phyloP scores from a whole-genome alignment of 2,329 filamentous ascomycete genomes.

The Chaetomium sp. region DNA sequence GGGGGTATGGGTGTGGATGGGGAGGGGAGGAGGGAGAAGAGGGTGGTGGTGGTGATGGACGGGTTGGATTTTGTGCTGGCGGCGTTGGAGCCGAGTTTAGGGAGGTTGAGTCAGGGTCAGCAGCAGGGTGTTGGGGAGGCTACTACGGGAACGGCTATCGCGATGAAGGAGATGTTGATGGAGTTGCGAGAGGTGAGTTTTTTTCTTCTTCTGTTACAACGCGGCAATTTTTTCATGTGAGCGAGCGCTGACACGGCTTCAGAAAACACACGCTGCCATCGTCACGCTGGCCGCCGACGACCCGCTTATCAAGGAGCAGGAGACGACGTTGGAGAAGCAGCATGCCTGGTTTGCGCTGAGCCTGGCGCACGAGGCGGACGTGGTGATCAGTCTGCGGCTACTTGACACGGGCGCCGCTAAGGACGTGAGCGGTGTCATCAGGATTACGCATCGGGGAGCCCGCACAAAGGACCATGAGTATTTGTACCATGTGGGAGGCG shows the following conservation, averaged over 20 bases:
- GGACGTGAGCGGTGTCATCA: conserved; percentile 86
- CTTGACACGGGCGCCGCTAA: conserved; percentile 86
- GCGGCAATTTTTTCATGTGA: background rate
- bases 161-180: conserved; percentile 59
- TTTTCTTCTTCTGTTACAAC: background rate
- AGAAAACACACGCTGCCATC: conserved; percentile 67
- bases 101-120: conserved; percentile 26
- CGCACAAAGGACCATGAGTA: conserved; percentile 65
- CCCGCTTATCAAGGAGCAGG: conserved; percentile 64
- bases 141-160: conserved; percentile 45
- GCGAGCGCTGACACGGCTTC: conserved; percentile 18
- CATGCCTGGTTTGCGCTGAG: conserved; percentile 71
- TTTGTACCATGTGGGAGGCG: conserved; percentile 77
- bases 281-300: conserved; percentile 72
- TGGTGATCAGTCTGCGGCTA: conserved; percentile 70
- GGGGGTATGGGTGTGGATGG: background rate
- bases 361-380: conserved; percentile 73
- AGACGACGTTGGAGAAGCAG: conserved; percentile 68
- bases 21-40: conserved; percentile 34
- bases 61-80: conserved; percentile 67
- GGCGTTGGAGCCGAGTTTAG: conserved; percentile 50
- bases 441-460: conserved; percentile 64
- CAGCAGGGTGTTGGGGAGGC: background rate
- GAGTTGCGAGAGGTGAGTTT: conserved; percentile 64
- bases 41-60: conserved; percentile 65